Conservation (phyloP, 768 basidiomycete species). For the Dentipellis fragilis region DNA sequence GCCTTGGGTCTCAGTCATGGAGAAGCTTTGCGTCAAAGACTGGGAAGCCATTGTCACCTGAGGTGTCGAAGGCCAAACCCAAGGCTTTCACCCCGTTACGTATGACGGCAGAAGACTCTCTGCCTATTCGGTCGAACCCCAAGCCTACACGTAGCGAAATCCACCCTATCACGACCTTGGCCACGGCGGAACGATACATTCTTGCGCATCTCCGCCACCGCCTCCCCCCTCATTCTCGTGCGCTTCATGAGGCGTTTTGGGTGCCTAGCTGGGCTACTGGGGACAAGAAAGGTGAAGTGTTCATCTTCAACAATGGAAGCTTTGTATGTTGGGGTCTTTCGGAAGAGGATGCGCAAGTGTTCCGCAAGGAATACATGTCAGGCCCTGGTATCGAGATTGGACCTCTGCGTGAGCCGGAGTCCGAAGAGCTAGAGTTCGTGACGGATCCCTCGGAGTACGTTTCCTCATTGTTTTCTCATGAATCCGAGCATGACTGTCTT, state of each 20-base stretch:
- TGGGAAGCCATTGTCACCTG: background rate
- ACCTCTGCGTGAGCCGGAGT: constrained; percentile 59
- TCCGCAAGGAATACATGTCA: constrained; percentile 52
- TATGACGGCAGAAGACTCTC: constrained; percentile 75
- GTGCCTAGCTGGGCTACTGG: constrained; percentile 51
- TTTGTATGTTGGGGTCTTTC: constrained; percentile 87
- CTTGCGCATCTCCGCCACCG: constrained; percentile 49
- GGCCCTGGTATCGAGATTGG: constrained; percentile 51
- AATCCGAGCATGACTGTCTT: constrained; percentile 4
- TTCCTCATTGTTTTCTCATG: background rate
- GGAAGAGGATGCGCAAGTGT: constrained; percentile 62
- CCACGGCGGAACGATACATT: constrained; percentile 78
- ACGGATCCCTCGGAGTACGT: constrained; percentile 82
- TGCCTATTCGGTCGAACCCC: constrained; percentile 78
- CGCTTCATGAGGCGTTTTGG: constrained; percentile 74
- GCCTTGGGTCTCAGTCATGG: no score
- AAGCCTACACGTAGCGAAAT: constrained; percentile 80
- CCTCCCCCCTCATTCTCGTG: constrained; percentile 44
- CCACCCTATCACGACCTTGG: constrained; percentile 69
- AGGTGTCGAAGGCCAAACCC: constrained; percentile 41
- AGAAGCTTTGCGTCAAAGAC: background rate
- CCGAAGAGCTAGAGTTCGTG: constrained; percentile 89
- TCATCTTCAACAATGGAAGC: constrained; percentile 81
- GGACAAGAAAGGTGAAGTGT: constrained; percentile 67
- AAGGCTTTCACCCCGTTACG: constrained; percentile 74